Conservation (phyloP, 1,284 basidiomycete genomes). For the Heterobasidion occidentale region DNA sequence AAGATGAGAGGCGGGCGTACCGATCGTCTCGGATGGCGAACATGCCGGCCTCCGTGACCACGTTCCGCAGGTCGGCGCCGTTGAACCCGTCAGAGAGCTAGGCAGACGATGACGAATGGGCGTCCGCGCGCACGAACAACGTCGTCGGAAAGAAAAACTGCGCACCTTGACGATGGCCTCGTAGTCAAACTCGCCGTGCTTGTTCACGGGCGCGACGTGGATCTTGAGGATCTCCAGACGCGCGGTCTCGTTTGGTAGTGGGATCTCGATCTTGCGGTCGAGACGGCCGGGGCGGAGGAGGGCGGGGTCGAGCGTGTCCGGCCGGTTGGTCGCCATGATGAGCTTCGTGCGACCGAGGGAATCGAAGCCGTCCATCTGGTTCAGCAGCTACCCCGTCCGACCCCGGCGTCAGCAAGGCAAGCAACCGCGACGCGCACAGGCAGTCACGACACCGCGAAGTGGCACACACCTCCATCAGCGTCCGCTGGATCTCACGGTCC, state of each 20-base stretch:
- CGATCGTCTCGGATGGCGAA: constrained; percentile 96
- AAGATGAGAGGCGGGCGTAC: constrained; percentile 27
- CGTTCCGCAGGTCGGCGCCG: constrained; percentile 93
- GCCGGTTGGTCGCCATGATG: constrained; percentile 98
- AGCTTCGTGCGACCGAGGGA: constrained; percentile 93
- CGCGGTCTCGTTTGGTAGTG: constrained; percentile 95
- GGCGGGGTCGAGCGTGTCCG: constrained; percentile 96
- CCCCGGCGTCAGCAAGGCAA: neutral
- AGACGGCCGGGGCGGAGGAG: constrained; percentile 93
- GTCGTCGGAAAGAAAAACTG: constrained; percentile 1
- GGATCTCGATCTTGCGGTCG: constrained; percentile 98
- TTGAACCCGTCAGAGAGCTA: constrained; percentile 90
- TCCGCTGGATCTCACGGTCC: constrained; percentile 98
- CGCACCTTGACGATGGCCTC: constrained; percentile 92
- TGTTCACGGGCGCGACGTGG: constrained; percentile 91
- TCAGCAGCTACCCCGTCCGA: constrained; percentile 83
- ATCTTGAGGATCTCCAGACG: constrained; percentile 96
- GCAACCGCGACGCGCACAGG: neutral
- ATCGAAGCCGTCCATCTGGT: constrained; percentile 99
- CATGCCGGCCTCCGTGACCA: constrained; percentile 98
- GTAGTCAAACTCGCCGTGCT: constrained; percentile 92
- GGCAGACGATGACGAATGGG: neutral
- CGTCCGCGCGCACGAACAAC: neutral
- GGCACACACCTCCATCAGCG: constrained; percentile 86
- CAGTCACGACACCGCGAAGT: neutral